phyloP scores from a whole-genome alignment of 192 early-diverging fungal species.

The Coemansia sp. region DNA sequence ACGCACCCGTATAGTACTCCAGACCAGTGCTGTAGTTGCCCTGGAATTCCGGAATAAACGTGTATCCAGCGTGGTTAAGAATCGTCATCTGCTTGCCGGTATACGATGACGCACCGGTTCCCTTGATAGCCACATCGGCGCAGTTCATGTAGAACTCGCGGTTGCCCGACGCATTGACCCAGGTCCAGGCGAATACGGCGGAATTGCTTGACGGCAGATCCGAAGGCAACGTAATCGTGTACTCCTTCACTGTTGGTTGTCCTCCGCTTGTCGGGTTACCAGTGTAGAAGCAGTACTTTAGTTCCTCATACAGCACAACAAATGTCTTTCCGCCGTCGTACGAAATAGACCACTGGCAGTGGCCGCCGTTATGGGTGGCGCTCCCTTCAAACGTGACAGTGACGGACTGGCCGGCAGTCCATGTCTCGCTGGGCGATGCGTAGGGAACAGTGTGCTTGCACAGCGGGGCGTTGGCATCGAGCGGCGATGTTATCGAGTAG shows the following conservation, averaged over 20 bases:
- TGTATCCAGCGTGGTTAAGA: slow-evolving; percentile 57
- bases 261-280: not conserved
- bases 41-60: slow-evolving; percentile 54
- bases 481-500: slow-evolving; percentile 33
- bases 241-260: slow-evolving; percentile 16
- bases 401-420: slow-evolving; percentile 45
- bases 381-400: slow-evolving; percentile 30
- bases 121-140: slow-evolving; percentile 64
- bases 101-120: slow-evolving; percentile 25
- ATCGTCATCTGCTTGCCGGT: slow-evolving; percentile 56
- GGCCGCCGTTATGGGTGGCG: slow-evolving; percentile 57
- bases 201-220: slow-evolving; percentile 46
- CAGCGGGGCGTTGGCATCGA: slow-evolving; percentile 35
- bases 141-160: slow-evolving; percentile 74
- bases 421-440: slow-evolving; percentile 18
- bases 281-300: slow-evolving; percentile 37
- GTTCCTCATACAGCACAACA: slow-evolving; percentile 58
- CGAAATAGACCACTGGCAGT: slow-evolving; percentile 62
- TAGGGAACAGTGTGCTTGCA: slow-evolving; percentile 54
- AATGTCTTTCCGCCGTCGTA: slow-evolving; percentile 56
- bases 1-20: slow-evolving; percentile 22
- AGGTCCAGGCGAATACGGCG: slow-evolving; percentile 64
- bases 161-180: slow-evolving; percentile 67
- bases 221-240: slow-evolving; percentile 58
- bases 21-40: slow-evolving; percentile 38